Evolutionary conservation across 371 early-diverging fungal species (phyloP).

Genomic region (Rhizopus sp.): DNA sequence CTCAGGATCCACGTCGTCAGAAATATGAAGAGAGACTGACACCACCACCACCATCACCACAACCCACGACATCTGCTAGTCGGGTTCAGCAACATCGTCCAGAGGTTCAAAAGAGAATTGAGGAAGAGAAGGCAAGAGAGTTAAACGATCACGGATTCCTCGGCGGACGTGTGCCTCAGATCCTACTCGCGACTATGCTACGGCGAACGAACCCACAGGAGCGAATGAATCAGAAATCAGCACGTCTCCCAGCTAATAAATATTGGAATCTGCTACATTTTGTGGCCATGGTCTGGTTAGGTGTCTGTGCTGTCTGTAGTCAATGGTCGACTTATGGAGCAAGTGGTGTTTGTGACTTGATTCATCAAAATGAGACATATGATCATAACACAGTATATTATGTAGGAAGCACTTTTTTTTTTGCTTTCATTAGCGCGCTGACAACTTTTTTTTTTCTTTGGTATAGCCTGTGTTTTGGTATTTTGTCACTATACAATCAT

Average conservation of each 20-base stretch:
- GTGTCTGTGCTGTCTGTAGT: conserved; percentile 48
- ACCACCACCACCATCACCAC: conserved; percentile 20
- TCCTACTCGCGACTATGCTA: conserved; percentile 16
- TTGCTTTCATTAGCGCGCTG: not conserved
- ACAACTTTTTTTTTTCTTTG: not conserved
- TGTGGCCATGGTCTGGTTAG: conserved; percentile 48
- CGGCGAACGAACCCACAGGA: conserved; percentile 8
- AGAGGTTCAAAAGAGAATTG: conserved; percentile 18
- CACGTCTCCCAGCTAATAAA: conserved; percentile 18
- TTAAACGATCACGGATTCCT: conserved; percentile 13
- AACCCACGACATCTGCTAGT: conserved; percentile 11
- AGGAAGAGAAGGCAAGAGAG: conserved; percentile 19
- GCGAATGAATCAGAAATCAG: not conserved
- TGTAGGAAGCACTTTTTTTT: conserved; percentile 20
- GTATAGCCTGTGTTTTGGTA: conserved; percentile 63
- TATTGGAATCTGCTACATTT: conserved; percentile 64
- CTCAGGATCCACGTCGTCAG: conserved; percentile 17
- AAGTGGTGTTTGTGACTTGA: conserved; percentile 36
- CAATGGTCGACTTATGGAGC: conserved; percentile 40
- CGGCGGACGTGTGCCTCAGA: conserved; percentile 13
- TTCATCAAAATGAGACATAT: conserved; percentile 7
- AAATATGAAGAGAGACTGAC: conserved; percentile 18
- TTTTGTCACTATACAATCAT: conserved; percentile 57
- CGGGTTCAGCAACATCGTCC: conserved; percentile 17
- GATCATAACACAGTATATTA: conserved; percentile 17